phyloP scores from a whole-genome alignment of 179 eudicot genomes.

The Pouteria campechiana region DNA sequence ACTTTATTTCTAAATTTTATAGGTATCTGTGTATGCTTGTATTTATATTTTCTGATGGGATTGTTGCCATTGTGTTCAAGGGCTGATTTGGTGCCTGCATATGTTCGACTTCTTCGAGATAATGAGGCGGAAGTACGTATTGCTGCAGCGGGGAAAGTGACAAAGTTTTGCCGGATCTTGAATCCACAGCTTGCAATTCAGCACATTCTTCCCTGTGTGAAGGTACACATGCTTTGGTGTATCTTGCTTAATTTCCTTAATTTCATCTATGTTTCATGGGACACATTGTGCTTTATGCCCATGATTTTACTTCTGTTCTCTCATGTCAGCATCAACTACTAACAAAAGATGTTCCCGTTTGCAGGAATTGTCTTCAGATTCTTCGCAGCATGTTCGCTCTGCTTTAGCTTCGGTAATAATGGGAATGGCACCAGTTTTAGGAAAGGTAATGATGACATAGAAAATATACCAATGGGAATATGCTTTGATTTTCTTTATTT shows the following conservation, averaged over 20 bases:
- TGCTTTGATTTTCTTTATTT: too few species aligned
- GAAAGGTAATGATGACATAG: conserved; percentile 67
- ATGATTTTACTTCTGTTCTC: too few species aligned
- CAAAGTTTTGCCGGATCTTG: conserved; percentile 84
- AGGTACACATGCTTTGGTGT: conserved; percentile 28
- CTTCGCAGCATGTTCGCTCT: conserved; percentile 99
- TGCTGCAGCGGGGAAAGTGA: conserved; percentile 99
- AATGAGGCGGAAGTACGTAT: conserved; percentile 99
- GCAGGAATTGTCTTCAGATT: conserved; percentile 97
- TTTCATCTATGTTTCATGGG: too few species aligned
- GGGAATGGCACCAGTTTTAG: conserved; percentile 99
- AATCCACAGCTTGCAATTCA: conserved; percentile 89
- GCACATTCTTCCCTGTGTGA: conserved; percentile 96
- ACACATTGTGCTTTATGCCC: too few species aligned
- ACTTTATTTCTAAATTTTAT: too few species aligned
- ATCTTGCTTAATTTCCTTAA: too few species aligned
- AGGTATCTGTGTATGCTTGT: not conserved
- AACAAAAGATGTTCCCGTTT: too few species aligned
- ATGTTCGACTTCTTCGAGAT: conserved; percentile 91
- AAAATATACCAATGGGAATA: too few species aligned
- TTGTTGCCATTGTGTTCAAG: conserved; percentile 22
- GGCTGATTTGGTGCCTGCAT: conserved; percentile 95
- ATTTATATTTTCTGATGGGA: not conserved
- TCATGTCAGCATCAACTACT: too few species aligned
- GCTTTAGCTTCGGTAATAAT: conserved; percentile 98